Evolutionary conservation across 805 yeast species (phyloP).

Genomic region (Ogataea dorogensis): DNA sequence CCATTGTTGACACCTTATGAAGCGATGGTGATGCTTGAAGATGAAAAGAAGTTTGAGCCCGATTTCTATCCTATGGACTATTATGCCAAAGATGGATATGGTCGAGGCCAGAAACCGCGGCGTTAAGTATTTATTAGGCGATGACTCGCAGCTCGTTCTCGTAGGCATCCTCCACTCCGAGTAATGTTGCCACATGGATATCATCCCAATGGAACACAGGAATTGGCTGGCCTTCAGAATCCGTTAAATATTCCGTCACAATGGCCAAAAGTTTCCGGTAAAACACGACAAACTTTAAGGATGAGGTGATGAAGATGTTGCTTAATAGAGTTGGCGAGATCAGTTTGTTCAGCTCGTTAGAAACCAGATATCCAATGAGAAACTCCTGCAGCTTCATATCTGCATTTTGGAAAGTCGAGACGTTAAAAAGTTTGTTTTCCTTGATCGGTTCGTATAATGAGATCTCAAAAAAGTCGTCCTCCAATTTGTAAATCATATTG

Average conservation of each 20-base stretch:
- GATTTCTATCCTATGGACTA: slow-evolving; percentile 93
- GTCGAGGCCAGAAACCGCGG: slow-evolving; percentile 73
- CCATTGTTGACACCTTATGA: slow-evolving; percentile 95
- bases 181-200: slow-evolving; percentile 59
- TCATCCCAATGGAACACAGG: slow-evolving; percentile 52
- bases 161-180: slow-evolving; percentile 59
- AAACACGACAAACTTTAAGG: slow-evolving; percentile 48
- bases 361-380: slow-evolving; percentile 61
- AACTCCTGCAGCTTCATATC: slow-evolving; percentile 47
- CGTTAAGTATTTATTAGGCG: slow-evolving; percentile 13
- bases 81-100: slow-evolving; percentile 86
- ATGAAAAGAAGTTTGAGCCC: slow-evolving; percentile 64
- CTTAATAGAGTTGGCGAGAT: slow-evolving; percentile 63
- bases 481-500: slow-evolving; percentile 69
- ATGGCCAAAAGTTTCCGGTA: slow-evolving; percentile 41
- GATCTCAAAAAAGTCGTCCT: slow-evolving; percentile 57
- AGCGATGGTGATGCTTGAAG: slow-evolving; percentile 82
- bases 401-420: slow-evolving; percentile 42
- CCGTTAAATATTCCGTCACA: slow-evolving; percentile 37
- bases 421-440: slow-evolving; percentile 57
- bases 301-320: slow-evolving; percentile 51
- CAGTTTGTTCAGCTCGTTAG: slow-evolving; percentile 53
- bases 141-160: slow-evolving; percentile 17
- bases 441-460: slow-evolving; percentile 62
- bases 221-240: slow-evolving; percentile 23